Evolutionary conservation across 139 green algal genomes (phyloP), one percentile per base, ranked within the genome.

Genomic region (Coelastrella sp.): DNA sequence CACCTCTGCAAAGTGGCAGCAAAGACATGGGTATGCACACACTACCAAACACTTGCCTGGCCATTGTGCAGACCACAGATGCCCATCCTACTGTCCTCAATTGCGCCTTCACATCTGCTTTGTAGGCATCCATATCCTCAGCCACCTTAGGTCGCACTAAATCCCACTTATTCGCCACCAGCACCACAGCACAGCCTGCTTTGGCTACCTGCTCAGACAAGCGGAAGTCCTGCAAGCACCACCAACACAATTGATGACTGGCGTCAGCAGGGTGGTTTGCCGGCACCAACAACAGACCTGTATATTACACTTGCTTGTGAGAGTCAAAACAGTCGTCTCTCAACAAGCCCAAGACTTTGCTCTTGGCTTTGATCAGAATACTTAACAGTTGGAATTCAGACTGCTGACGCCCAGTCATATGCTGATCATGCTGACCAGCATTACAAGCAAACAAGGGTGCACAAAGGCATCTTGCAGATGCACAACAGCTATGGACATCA

Each of bases 131-230:
- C 66, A 69, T 80, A 67, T 80, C 80, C 8, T 86, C 80, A 21
- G 66, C 45, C 21, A 32, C 67, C 67, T 86, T 86, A 8, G 23
- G 4, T 35, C 21, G 8, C 48, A 99, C 88, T 2, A 89, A 87
- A 88, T 99, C 97, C 97, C 96, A 99, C 91, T 99, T 99, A 92
- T 99, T 99, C 19, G 98, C 91, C 2, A 97, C 95, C 11, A 99
- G 79, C 75, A 99, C 95, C 73, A 94, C 94, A 8, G 94, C 96
- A 40, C 93, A 91, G 41, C 96, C 96, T 87, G 97, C 95, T 11
- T 66, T 85, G 3, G 92, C 91, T n/a, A 88, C 85, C 72, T 92
- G 48, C 86, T 94, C 91, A 19, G 63, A 91, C 38, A 96, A 79
- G 0, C 89, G 86, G 80, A 93, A 94, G 79, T 96, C 93, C 92